Evolutionary conservation across 345 rosid species (phyloP).

Genomic region (Moricandia arvensis): DNA sequence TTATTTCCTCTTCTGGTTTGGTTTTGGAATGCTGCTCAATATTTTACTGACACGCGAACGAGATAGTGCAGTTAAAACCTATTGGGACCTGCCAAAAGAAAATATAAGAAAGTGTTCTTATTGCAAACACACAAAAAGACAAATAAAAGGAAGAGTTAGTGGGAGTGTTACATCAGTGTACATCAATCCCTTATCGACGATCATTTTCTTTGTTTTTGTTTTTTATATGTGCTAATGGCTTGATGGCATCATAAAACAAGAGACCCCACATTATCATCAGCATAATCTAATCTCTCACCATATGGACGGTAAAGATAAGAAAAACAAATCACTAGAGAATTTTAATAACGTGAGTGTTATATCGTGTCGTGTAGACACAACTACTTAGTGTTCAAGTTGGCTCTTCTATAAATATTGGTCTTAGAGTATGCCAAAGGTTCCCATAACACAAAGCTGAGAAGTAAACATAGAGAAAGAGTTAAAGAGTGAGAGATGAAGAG

Average conservation of each 20-base stretch:
- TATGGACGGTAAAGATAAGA: conserved; percentile 49
- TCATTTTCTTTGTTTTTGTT: neutral
- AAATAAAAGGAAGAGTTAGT: conserved; percentile 32
- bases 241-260: conserved; percentile 49
- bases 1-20: conserved; percentile 6
- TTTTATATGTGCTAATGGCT: conserved; percentile 52
- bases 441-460: conserved; percentile 33
- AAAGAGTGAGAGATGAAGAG: conserved; percentile 45
- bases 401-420: conserved; percentile 50
- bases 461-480: conserved; percentile 11
- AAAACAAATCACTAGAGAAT: conserved; percentile 35
- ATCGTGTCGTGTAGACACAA: conserved; percentile 32
- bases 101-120: conserved; percentile 37
- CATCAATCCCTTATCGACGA: conserved; percentile 20
- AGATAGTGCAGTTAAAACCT: conserved; percentile 14
- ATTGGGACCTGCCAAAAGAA: conserved; percentile 16
- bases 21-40: neutral
- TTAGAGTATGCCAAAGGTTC: conserved; percentile 25
- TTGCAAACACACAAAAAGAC: conserved; percentile 21
- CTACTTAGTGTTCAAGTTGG: conserved; percentile 26
- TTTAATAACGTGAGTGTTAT: conserved; percentile 40
- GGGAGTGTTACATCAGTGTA: conserved; percentile 36
- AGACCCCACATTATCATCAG: conserved; percentile 44
- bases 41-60: neutral
- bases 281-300: conserved; percentile 50